These are phyloP conservation scores for Fragaria vesca DNA, from an alignment of 306 rosid species.

Conservation along the genomic window DNA sequence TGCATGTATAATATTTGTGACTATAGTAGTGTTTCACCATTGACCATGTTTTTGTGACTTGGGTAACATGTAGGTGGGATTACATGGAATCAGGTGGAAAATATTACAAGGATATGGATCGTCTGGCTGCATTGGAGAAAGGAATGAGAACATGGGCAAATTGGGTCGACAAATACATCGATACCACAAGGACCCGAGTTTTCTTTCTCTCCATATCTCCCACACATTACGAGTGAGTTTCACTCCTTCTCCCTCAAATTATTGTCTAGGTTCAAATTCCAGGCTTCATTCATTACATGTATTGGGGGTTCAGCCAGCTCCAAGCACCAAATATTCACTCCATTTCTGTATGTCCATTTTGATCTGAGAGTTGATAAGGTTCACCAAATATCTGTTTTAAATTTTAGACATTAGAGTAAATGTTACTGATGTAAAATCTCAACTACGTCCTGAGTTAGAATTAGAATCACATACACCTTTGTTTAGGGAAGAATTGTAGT, in stretches of 20 bases:
- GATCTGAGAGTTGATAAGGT: conserved; percentile 21
- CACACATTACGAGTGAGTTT: conserved; percentile 67
- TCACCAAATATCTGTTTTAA: background rate
- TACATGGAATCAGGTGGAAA: conserved; percentile 77
- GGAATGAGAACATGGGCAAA: conserved; percentile 90
- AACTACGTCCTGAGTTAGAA: background rate
- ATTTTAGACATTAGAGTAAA: background rate
- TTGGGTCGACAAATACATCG: conserved; percentile 80
- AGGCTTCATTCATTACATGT: conserved; percentile 32
- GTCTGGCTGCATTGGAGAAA: conserved; percentile 75
- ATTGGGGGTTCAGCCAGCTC: conserved; percentile 18
- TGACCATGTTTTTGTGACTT: conserved; percentile 7
- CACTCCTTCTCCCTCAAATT: conserved; percentile 36
- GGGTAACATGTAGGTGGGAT: conserved; percentile 78
- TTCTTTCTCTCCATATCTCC: conserved; percentile 87
- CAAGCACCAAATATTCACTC: conserved; percentile 28
- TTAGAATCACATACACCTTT: background rate
- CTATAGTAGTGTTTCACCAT: background rate
- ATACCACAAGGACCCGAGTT: conserved; percentile 58
- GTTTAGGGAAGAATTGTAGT: background rate
- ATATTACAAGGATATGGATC: conserved; percentile 79
- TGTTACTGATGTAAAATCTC: background rate
- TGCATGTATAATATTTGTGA: background rate
- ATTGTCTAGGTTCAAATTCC: conserved; percentile 27
- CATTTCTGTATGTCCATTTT: conserved; percentile 21